phyloP scores from a whole-genome alignment of 768 basidiomycete species.

The Suillus subaureus region DNA sequence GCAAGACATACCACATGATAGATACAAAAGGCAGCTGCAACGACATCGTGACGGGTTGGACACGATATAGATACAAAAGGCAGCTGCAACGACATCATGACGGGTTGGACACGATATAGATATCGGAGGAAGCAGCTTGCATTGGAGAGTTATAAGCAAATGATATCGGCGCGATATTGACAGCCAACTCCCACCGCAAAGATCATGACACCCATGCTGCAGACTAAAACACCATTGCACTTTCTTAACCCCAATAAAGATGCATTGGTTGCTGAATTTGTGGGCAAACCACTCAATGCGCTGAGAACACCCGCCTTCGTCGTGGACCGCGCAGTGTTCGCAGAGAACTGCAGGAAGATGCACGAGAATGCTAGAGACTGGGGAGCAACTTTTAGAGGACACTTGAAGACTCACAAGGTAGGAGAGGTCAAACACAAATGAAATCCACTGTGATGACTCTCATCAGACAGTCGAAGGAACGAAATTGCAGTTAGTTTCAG shows the following conservation, averaged over 20 bases:
- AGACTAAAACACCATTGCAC: conserved; percentile 50
- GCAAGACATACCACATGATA: not conserved
- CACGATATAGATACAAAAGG: not conserved
- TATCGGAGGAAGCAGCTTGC: not conserved
- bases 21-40: not conserved
- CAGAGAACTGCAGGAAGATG: conserved; percentile 74
- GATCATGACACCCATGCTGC: conserved; percentile 32
- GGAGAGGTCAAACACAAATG: conserved; percentile 2
- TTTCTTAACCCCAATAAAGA: conserved; percentile 48
- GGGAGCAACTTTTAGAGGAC: conserved; percentile 76
- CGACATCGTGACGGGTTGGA: not conserved
- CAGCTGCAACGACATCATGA: not conserved
- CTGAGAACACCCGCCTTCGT: conserved; percentile 79
- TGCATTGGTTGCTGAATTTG: conserved; percentile 53
- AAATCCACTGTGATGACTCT: conserved; percentile 11
- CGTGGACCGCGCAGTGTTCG: conserved; percentile 74
- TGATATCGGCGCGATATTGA: not conserved
- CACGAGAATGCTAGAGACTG: conserved; percentile 64
- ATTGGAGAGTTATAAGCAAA: not conserved
- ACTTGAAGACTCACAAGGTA: conserved; percentile 86
- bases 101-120: not conserved
- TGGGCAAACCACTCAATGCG: conserved; percentile 53
- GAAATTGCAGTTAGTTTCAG: conserved; percentile 63
- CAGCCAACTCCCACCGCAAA: not conserved
- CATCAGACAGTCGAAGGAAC: conserved; percentile 75